phyloP scores from a whole-genome alignment of 768 basidiomycete genomes.

The Leccinum uliginosum region DNA sequence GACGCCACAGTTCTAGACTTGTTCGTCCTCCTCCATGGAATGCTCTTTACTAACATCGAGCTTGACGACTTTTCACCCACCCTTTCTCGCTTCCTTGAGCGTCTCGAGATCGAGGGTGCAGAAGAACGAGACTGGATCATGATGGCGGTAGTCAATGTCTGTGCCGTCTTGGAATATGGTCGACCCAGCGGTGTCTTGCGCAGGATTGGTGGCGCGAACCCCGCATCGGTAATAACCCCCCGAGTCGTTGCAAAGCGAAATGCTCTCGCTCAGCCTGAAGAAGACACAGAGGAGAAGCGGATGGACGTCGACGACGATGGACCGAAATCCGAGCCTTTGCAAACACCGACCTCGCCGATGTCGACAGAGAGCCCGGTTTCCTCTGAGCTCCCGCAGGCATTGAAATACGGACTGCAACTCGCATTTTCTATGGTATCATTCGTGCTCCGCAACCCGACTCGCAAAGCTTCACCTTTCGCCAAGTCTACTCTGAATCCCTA shows the following conservation, averaged over 20 bases:
- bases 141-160: slow-evolving; percentile 88
- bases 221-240: slow-evolving; percentile 33
- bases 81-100: slow-evolving; percentile 81
- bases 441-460: slow-evolving; percentile 60
- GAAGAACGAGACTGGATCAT: slow-evolving; percentile 92
- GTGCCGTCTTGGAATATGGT: slow-evolving; percentile 85
- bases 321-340: slow-evolving; percentile 16
- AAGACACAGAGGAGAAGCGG: slow-evolving; percentile 43
- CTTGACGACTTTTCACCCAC: slow-evolving; percentile 87
- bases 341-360: slow-evolving; percentile 22
- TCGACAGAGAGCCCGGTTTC: slow-evolving; percentile 32
- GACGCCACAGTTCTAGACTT: slow-evolving; percentile 73
- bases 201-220: slow-evolving; percentile 50
- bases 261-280: slow-evolving; percentile 25
- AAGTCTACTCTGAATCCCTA: slow-evolving; percentile 75
- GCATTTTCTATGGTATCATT: slow-evolving; percentile 74
- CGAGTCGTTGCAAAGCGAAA: slow-evolving; percentile 51
- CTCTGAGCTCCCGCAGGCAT: slow-evolving; percentile 54
- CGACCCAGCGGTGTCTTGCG: slow-evolving; percentile 65
- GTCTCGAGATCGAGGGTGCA: slow-evolving; percentile 75
- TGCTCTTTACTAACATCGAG: slow-evolving; percentile 94
- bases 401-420: slow-evolving; percentile 74
- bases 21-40: slow-evolving; percentile 91
- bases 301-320: slow-evolving; percentile 65
- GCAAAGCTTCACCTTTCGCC: slow-evolving; percentile 54